These are phyloP conservation scores for Colletotrichum costaricense DNA, from an alignment of 2,329 filamentous ascomycete species.

Conservation along the genomic window DNA sequence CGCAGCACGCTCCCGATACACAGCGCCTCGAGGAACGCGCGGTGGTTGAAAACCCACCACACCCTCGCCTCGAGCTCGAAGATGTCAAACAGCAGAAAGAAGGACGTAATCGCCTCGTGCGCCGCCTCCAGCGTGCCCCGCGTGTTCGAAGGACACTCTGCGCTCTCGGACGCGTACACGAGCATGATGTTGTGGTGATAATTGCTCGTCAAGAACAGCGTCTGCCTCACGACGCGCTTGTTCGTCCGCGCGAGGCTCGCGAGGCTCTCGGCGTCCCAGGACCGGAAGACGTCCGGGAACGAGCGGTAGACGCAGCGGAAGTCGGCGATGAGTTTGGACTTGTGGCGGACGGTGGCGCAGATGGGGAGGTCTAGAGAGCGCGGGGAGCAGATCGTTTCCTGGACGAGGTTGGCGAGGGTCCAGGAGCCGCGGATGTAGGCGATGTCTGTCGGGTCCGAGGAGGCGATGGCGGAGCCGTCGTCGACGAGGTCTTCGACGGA, in stretches of 20 bases:
- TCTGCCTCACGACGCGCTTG: constrained; percentile 77
- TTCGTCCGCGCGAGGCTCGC: constrained; percentile 67
- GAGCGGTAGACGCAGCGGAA: constrained; percentile 79
- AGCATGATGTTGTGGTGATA: constrained; percentile 88
- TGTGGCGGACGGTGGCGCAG: constrained; percentile 74
- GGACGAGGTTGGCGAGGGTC: constrained; percentile 82
- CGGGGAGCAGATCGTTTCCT: constrained; percentile 80
- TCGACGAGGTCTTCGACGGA: constrained; percentile 79
- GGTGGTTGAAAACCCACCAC: constrained; percentile 88
- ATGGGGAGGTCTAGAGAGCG: constrained; percentile 80
- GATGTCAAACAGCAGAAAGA: constrained; percentile 78
- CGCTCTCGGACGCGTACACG: constrained; percentile 77
- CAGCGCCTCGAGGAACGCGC: constrained; percentile 81
- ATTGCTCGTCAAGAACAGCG: constrained; percentile 82
- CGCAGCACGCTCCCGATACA: constrained; percentile 73
- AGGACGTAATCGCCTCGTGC: constrained; percentile 78
- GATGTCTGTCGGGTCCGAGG: constrained; percentile 72
- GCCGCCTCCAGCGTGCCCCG: constrained; percentile 79
- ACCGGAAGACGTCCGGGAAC: constrained; percentile 77
- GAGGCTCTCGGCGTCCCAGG: constrained; percentile 72
- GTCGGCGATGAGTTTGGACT: constrained; percentile 75
- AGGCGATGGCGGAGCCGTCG: constrained; percentile 67
- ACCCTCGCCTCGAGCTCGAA: constrained; percentile 79
- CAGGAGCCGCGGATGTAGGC: constrained; percentile 82
- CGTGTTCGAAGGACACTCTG: constrained; percentile 73